Evolutionary conservation across 2,329 filamentous ascomycete genomes (phyloP), one percentile per base, ranked within the genome.

Genomic region (Coleophoma cylindrospora): DNA sequence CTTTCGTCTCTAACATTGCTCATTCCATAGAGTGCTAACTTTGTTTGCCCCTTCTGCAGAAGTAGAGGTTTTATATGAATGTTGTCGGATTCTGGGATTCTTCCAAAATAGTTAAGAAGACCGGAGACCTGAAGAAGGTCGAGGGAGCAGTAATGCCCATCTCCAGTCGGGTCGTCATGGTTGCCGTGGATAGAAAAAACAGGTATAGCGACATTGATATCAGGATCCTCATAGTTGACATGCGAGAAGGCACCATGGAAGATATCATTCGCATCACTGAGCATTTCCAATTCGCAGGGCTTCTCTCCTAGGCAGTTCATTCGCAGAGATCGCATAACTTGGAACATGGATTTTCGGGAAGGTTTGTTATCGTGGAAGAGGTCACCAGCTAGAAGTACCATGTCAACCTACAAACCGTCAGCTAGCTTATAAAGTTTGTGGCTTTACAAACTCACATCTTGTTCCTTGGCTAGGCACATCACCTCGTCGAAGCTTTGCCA

Each of bases 121-220:
- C 94, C 94, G 0, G 91, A 90, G 1, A 94, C 86, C 66, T 97
- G 91, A 4, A 99, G 77, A 14, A 99, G 71, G 66, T 99, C 94
- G 11, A 99, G 77, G 0, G 92, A 91, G 55, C 94, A 95, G 57
- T 87, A 86, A 65, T 95, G 89, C 11, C 91, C 94, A 62, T 96
- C 91, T 10, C 94, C 94, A n/a, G 91, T 95, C 0, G 94, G 94
- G 65, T 99, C 94, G 64, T 99, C 94, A 66, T 99, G 94, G 63
- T 99, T 99, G 43, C 94, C 94, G 62, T 99, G 95, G 38, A 99
- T 99, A 1, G 92, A 96, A 66, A 99, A 99, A 27, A 99, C 91
- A 0, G 94, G 94, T 50, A 97, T 96, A 1, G 91, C 89, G 53
- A 99, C 83, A 62, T 99, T 99, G 68, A 99, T 96, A 61, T 99